Percentiles rank a stretch among this genome's conserved stretches.
These are phyloP conservation scores for Capsella rubella DNA, from an alignment of 441 rosid species.

Conservation along the genomic window DNA sequence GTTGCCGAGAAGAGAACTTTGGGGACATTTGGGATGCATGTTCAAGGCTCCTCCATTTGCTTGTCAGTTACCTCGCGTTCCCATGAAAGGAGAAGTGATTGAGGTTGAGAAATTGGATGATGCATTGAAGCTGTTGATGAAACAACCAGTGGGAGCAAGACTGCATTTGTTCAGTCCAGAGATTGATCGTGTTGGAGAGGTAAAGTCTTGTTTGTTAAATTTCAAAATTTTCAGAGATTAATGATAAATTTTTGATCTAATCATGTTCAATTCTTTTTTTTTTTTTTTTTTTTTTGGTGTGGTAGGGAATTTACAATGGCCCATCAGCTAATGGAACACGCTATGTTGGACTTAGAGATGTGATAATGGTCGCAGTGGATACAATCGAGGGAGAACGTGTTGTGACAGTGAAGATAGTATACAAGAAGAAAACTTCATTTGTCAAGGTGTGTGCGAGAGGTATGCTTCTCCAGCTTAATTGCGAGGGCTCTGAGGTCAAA, in stretches of 20 bases:
- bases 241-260: background rate
- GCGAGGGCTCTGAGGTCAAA: background rate
- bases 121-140: background rate
- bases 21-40: slow-evolving; percentile 15
- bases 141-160: slow-evolving; percentile 24
- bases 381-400: background rate
- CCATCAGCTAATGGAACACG: slow-evolving; percentile 33
- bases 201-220: background rate
- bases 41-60: slow-evolving; percentile 16
- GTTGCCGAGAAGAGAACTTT: background rate
- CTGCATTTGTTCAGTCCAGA: slow-evolving; percentile 26
- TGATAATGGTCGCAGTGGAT: background rate
- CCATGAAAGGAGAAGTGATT: slow-evolving; percentile 26
- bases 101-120: slow-evolving; percentile 1
- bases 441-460: background rate
- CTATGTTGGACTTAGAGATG: slow-evolving; percentile 38
- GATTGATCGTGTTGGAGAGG: slow-evolving; percentile 12
- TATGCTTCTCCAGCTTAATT: background rate
- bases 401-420: slow-evolving; percentile 1
- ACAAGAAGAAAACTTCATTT: background rate
- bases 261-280: background rate
- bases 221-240: background rate
- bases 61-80: slow-evolving; percentile 2
- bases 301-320: background rate
- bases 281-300: background rate